Conservation (phyloP, 331 rosid genomes). For the Spiraea crenata region DNA sequence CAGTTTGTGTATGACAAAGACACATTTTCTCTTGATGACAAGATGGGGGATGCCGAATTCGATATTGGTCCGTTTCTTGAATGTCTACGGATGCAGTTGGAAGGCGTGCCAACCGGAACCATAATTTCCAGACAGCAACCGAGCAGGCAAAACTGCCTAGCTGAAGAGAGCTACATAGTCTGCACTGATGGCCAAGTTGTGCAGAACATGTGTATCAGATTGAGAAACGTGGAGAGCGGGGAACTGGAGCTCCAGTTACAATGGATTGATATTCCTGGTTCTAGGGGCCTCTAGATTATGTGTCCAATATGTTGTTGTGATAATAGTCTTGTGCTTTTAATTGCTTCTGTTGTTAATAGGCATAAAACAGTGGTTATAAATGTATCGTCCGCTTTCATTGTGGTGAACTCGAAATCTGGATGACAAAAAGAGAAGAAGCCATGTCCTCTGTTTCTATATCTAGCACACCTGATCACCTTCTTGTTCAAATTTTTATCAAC, state of each 20-base stretch:
- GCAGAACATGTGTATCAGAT: constrained; percentile 56
- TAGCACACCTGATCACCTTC: too few species aligned
- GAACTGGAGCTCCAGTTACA: constrained; percentile 62
- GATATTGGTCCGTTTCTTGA: constrained; percentile 48
- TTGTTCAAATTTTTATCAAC: too few species aligned
- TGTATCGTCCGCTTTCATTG: not conserved
- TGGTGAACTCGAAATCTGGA: not conserved
- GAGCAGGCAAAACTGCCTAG: constrained; percentile 52
- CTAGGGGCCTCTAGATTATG: constrained; percentile 44
- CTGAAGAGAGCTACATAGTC: constrained; percentile 65
- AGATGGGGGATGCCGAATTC: constrained; percentile 87
- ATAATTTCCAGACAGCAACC: constrained; percentile 53
- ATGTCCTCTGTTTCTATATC: too few species aligned
- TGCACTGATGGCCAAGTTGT: constrained; percentile 49
- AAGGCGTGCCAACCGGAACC: constrained; percentile 44
- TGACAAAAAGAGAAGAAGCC: too few species aligned
- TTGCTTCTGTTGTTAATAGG: not conserved
- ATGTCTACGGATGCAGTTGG: constrained; percentile 48
- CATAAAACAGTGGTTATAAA: not conserved
- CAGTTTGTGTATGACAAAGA: constrained; percentile 77
- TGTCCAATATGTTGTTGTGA: too few species aligned
- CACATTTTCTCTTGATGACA: constrained; percentile 63
- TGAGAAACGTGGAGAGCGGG: constrained; percentile 72
- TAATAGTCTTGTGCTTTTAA: not conserved
- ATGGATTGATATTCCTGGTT: constrained; percentile 79